These are phyloP conservation scores for Xylaria sp. DNA, from an alignment of 2,329 filamentous ascomycete genomes.

Conservation along the genomic window DNA sequence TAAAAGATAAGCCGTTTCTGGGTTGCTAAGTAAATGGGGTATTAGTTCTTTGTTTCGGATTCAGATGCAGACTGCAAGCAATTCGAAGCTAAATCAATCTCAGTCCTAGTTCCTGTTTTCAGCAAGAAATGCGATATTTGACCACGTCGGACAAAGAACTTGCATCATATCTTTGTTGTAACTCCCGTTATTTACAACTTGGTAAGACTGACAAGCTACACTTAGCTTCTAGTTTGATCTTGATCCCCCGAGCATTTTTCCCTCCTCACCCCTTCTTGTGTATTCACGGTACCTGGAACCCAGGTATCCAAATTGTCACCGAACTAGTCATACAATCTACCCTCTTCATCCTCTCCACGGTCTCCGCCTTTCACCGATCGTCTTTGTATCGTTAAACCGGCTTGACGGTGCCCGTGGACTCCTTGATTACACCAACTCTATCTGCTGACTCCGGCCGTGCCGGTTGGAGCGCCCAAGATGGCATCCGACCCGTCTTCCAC, in stretches of 20 bases:
- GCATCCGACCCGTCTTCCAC: background rate
- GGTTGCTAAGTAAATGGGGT: background rate
- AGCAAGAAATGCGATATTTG: conserved; percentile 14
- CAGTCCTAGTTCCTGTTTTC: conserved; percentile 26
- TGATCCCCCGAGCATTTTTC: background rate
- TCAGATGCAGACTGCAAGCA: conserved; percentile 21
- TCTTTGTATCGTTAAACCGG: background rate
- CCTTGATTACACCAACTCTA: background rate
- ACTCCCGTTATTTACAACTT: conserved; percentile 29
- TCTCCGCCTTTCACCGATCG: background rate
- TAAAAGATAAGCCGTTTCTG: conserved; percentile 20
- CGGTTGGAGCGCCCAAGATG: conserved; percentile 25
- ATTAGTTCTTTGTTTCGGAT: conserved; percentile 23
- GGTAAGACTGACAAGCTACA: background rate
- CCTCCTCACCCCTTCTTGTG: conserved; percentile 9
- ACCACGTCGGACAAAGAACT: conserved; percentile 25
- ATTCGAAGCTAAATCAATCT: background rate
- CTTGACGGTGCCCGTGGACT: background rate
- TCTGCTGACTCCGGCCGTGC: background rate
- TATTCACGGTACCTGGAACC: background rate
- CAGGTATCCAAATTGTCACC: background rate
- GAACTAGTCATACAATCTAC: background rate
- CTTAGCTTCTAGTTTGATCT: conserved; percentile 4
- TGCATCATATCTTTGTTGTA: conserved; percentile 26
- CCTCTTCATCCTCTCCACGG: background rate